Conservation (phyloP, 2,329 filamentous ascomycete genomes). For the Geosmithia flava region DNA sequence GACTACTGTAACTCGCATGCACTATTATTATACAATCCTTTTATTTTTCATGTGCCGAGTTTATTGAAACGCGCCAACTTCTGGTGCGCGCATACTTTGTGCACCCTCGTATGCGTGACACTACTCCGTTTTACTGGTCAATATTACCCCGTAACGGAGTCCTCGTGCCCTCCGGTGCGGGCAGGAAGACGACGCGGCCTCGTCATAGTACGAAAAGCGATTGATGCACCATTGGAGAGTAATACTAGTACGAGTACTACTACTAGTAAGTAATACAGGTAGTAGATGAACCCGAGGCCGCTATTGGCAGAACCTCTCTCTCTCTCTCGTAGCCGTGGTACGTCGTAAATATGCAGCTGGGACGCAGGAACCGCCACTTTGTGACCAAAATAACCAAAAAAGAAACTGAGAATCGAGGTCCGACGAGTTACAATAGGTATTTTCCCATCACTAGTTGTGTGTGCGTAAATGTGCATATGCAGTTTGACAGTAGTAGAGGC, state of each 20-base stretch:
- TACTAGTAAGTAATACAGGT: too few species aligned
- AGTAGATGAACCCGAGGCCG: not conserved
- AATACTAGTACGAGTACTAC: too few species aligned
- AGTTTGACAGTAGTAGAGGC: too few species aligned
- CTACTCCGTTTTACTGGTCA: not conserved
- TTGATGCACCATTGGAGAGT: not conserved
- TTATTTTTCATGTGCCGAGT: too few species aligned
- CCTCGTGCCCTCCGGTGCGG: too few species aligned
- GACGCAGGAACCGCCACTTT: not conserved
- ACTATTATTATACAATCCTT: too few species aligned
- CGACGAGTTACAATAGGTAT: not conserved
- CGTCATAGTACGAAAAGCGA: not conserved
- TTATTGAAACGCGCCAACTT: not conserved
- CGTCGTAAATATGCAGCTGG: not conserved
- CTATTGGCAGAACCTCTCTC: not conserved
- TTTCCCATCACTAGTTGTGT: too few species aligned
- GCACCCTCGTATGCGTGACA: not conserved
- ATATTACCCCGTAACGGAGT: not conserved
- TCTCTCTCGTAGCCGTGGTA: too few species aligned
- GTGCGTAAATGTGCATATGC: too few species aligned
- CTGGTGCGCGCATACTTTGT: not conserved
- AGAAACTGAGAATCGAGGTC: not conserved
- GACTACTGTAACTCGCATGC: too few species aligned
- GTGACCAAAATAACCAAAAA: not conserved
- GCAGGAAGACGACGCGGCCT: not conserved